phyloP scores from a whole-genome alignment of 1,284 basidiomycete genomes.

The Puccinia horiana region DNA sequence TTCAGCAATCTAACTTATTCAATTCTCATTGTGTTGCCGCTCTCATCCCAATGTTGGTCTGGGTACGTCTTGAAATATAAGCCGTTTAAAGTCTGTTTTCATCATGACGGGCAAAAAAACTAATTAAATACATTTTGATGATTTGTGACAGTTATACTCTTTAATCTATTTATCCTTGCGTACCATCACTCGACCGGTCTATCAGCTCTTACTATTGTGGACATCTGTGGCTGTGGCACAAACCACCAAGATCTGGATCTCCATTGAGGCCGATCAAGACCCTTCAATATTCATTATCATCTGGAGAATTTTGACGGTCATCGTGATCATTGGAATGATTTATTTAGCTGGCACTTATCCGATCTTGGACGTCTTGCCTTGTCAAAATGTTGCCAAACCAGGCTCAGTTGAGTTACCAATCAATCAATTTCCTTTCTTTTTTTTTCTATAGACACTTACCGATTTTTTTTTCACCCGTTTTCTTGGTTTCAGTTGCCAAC shows the following conservation, averaged over 20 bases:
- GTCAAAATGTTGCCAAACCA: slow-evolving; percentile 34
- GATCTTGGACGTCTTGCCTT: slow-evolving; percentile 21
- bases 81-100: no score
- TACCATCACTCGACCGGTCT: slow-evolving; percentile 34
- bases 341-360: slow-evolving; percentile 44
- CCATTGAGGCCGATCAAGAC: background rate
- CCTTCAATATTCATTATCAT: background rate
- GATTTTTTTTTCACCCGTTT: background rate
- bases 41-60: slow-evolving; percentile 9
- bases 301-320: slow-evolving; percentile 7
- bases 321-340: slow-evolving; percentile 5
- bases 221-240: slow-evolving; percentile 1
- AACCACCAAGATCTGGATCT: background rate
- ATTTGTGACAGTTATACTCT: slow-evolving; percentile 17
- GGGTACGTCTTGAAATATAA: slow-evolving; percentile 14
- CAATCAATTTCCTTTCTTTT: background rate
- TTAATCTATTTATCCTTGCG: slow-evolving; percentile 19
- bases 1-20: background rate
- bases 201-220: slow-evolving; percentile 32
- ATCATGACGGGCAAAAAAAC: background rate
- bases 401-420: slow-evolving; percentile 36
- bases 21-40: background rate
- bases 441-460: background rate
- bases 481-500: slow-evolving; percentile 17
- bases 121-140: background rate